Base-by-base conservation (phyloP, 805 yeast genomes). In the Monosporozyma yasuniensis region DNA sequence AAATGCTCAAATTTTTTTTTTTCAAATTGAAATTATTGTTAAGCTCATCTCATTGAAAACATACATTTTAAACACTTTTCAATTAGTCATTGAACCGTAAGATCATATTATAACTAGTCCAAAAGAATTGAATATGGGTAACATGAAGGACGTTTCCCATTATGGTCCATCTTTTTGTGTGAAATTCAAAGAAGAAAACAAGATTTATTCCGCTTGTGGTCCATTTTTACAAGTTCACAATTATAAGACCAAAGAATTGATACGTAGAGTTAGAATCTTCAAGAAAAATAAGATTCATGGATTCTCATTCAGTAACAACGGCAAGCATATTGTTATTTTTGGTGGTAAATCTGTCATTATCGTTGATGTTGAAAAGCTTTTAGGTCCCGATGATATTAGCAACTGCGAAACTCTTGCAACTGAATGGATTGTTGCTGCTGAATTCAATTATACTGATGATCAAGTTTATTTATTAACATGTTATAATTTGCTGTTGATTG, bases 231-330 rank as follows among this genome's bases (percentile, higher is more conserved):
- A 78, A 55, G 66, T 80, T 1, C 83, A 78, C 63, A 70, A 77
- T 53, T 71, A 78, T 60, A 60, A 56, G 14, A 60, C 69, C 0
- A 71, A 72, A 4, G 49, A 60, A 21, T 63, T 77, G 19, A 25
- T 79, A 2, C 64, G 61, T 49, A 61, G 68, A 19, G 66, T 69
- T 38, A 72, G 73, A 48, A 64, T 87, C 1, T 85, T 91, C 63
- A 63, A 66, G n/a, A 72, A 80, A 48, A 87, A 87, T 66, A 90
- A 88, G 61, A 81, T 91, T 35, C 97, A 91, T 62, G 85, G 87
- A n/a, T 78, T 91, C 30, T 64, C 73, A 2, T 63, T 79, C 8
- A 47, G 50, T 16, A 65, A 63, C 4, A 65, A 67, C 1, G 68
- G 65, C 1, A 52, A 61, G 0, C 56, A 72, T 4, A 49, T 52